Conservation (phyloP, 108 stramenopile genomes). For the Nitzschia sp. region DNA sequence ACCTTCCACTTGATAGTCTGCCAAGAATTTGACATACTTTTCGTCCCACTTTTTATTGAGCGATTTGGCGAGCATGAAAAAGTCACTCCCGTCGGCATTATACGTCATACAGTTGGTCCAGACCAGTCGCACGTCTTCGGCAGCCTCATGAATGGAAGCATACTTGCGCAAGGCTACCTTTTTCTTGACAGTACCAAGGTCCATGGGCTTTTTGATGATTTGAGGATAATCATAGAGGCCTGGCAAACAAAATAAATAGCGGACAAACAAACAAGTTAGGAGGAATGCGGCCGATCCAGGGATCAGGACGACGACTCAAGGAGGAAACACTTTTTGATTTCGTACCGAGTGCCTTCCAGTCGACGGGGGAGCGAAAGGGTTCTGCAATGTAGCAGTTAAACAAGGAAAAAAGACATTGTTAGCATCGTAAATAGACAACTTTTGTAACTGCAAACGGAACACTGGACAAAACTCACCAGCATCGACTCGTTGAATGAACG, state of each 20-base stretch:
- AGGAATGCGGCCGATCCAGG: neutral
- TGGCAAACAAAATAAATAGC: neutral
- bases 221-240: slow-evolving; percentile 91
- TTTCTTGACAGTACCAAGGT: slow-evolving; percentile 90
- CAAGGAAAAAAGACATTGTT: neutral
- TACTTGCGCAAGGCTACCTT: slow-evolving; percentile 80
- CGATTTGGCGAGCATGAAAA: slow-evolving; percentile 74
- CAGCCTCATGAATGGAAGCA: slow-evolving; percentile 71
- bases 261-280: neutral
- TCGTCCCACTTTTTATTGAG: slow-evolving; percentile 85
- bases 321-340: neutral
- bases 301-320: neutral
- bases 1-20: slow-evolving; percentile 18
- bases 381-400: slow-evolving; percentile 35
- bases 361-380: slow-evolving; percentile 96
- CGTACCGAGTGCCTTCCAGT: slow-evolving; percentile 89
- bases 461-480: slow-evolving; percentile 56
- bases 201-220: slow-evolving; percentile 95
- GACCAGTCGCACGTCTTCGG: slow-evolving; percentile 91
- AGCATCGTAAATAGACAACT: neutral
- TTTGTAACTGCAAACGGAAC: neutral
- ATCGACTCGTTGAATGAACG: slow-evolving; percentile 70
- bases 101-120: slow-evolving; percentile 97
- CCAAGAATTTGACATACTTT: slow-evolving; percentile 58
- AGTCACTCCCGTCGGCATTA: slow-evolving; percentile 91